A percentile compares a stretch with the other conserved stretches of the same genome.
Conservation (phyloP, 768 basidiomycete species). For the Suillus alpinus region DNA sequence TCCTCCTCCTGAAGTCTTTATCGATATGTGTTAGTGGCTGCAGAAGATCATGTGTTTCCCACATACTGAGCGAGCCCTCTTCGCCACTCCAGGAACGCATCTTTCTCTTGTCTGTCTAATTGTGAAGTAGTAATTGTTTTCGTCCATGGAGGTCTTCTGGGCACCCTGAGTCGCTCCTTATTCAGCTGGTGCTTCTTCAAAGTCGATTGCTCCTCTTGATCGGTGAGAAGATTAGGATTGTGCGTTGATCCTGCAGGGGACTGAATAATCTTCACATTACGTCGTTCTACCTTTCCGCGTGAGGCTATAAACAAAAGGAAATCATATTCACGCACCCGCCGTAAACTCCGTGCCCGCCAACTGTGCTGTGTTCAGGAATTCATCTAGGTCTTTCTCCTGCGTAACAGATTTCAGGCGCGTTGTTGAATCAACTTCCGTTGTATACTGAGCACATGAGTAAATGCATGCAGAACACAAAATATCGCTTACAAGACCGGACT, state of each 20-base stretch:
- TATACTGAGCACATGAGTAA: slow-evolving; percentile 48
- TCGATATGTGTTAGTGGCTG: background rate
- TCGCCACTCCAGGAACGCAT: slow-evolving; percentile 91
- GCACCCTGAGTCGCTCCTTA: slow-evolving; percentile 75
- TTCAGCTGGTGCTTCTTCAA: slow-evolving; percentile 74
- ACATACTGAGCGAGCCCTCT: slow-evolving; percentile 87
- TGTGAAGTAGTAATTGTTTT: slow-evolving; percentile 73
- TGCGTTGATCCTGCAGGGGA: slow-evolving; percentile 47
- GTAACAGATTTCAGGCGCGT: slow-evolving; percentile 86
- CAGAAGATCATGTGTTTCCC: background rate
- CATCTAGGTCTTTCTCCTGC: slow-evolving; percentile 93
- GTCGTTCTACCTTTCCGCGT: slow-evolving; percentile 50
- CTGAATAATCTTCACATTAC: slow-evolving; percentile 78
- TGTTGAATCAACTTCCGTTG: slow-evolving; percentile 67
- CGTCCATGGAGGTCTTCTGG: slow-evolving; percentile 87
- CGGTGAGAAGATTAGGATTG: slow-evolving; percentile 84
- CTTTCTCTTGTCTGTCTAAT: slow-evolving; percentile 86
- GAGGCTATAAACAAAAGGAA: background rate
- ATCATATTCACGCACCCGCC: slow-evolving; percentile 59
- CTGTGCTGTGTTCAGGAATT: slow-evolving; percentile 93
- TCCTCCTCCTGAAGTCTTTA: slow-evolving; percentile 83
- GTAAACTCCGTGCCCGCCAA: slow-evolving; percentile 95
- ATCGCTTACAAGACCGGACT: slow-evolving; percentile 58
- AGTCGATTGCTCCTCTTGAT: slow-evolving; percentile 76
- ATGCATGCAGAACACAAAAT: background rate